These are phyloP conservation scores for Orbilia oligospora DNA, from an alignment of 2,329 filamentous ascomycete genomes.

Conservation along the genomic window DNA sequence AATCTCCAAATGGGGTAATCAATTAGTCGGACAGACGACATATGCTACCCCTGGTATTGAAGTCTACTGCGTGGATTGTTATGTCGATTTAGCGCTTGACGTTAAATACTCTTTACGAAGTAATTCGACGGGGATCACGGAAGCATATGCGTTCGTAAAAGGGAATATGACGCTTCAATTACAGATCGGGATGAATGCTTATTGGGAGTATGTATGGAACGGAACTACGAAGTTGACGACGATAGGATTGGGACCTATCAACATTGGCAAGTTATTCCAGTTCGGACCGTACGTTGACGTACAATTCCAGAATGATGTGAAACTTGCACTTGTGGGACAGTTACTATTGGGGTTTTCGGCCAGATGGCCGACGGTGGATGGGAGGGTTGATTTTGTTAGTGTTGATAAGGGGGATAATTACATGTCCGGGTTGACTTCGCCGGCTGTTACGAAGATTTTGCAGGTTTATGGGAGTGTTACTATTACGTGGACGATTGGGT, in stretches of 20 bases:
- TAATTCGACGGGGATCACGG: not conserved
- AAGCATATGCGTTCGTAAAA: not conserved
- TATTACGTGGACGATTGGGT: slow-evolving; percentile 10
- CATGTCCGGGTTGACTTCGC: not conserved
- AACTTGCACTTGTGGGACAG: slow-evolving; percentile 4
- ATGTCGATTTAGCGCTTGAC: not conserved
- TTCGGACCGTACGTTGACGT: slow-evolving; percentile 1
- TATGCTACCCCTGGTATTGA: slow-evolving; percentile 9
- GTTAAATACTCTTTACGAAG: not conserved
- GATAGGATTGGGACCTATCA: not conserved
- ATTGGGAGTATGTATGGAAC: slow-evolving; percentile 1
- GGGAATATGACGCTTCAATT: not conserved
- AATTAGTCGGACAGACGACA: slow-evolving; percentile 1
- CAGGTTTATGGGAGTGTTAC: slow-evolving; percentile 18
- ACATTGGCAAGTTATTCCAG: not conserved
- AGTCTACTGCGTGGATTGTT: slow-evolving; percentile 16
- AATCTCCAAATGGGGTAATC: slow-evolving; percentile 9
- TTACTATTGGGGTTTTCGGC: not conserved
- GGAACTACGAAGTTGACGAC: not conserved
- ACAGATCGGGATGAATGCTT: slow-evolving; percentile 1
- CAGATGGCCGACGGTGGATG: not conserved
- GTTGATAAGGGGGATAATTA: not conserved
- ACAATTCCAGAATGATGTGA: slow-evolving; percentile 5
- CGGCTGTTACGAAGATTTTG: not conserved
- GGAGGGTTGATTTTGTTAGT: not conserved